Base-by-base conservation (phyloP, 2,329 filamentous ascomycete species). In the Fusarium albosuccineum region DNA sequence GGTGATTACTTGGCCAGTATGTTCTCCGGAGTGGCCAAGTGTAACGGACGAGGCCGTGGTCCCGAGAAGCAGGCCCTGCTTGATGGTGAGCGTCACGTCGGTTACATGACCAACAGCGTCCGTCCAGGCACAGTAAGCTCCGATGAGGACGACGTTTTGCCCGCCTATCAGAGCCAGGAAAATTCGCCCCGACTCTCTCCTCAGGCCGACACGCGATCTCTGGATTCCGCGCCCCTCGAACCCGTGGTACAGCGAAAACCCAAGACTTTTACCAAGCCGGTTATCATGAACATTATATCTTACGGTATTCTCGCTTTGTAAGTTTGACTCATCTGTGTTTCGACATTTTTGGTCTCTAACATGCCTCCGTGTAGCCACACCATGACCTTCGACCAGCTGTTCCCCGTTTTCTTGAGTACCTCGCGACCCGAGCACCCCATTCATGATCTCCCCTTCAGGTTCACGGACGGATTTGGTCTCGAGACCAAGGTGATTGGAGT, bases 281-380 rank as follows among this genome's bases (percentile, higher is more conserved):
- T 98, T 57, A 83, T 97, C 62, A 84, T 97, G 74, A 95, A 94
- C 75, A 97, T 97, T 67, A 81, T 95, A 59, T 93, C 92, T 53
- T 97, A 97, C 76, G 95, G 94, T 44, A 93, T 98, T 72, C 84
- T 98, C 62, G 95, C 95, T 67, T 97, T 97, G 94, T 97, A 86
- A 88, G 93, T 90, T 22, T 9, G 8, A 6, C 7, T 13, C 14
- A 9, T 14, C 26, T 2, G 11, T 36, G 17, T 30, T 30, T 10
- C 17, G 22, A 22, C 22, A 22, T 22, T 4, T 11, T 6, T 6
- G 4, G 30, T 48, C 22, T 14, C 71, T 75, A 65, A 76, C 48
- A 57, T 42, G 13, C 11, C 33, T 29, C 33, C 64, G 40, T n/a
- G 17, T 74, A 97, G 94, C 82, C 95, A 98, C 81, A 97, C 95